A percentile compares a stretch with the other conserved stretches of the same genome.
Conservation (phyloP, 139 green algal species). For the Micromonas commoda region DNA sequence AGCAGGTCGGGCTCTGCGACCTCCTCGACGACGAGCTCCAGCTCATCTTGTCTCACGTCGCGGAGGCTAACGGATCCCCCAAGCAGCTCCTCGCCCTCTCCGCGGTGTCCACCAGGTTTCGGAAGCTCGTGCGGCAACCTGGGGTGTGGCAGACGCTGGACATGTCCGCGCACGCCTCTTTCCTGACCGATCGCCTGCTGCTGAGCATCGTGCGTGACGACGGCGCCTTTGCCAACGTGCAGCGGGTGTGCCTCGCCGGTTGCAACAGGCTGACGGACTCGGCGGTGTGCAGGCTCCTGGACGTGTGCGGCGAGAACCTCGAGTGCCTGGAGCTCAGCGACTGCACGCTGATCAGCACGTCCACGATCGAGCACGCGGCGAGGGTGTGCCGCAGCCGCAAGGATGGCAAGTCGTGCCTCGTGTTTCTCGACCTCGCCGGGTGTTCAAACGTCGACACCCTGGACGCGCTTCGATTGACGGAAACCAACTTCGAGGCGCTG, state of each 20-base stretch:
- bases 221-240: background rate
- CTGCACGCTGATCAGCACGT: background rate
- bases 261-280: background rate
- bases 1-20: too few relatives aligned
- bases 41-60: background rate
- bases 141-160: background rate
- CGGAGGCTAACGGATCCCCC: background rate
- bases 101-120: background rate
- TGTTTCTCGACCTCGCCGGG: background rate
- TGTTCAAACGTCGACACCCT: background rate
- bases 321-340: background rate
- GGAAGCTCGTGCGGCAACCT: background rate
- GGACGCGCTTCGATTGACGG: background rate
- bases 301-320: background rate
- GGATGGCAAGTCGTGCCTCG: background rate
- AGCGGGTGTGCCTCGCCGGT: background rate
- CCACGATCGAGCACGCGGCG: background rate
- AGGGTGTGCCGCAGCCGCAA: too few relatives aligned
- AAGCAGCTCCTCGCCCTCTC: background rate
- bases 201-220: background rate
- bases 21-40: slow-evolving; percentile 2
- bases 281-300: background rate
- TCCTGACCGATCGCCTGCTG: background rate
- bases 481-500: background rate
- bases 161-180: background rate